A percentile compares a stretch with the other conserved stretches of the same genome.
Conservation (phyloP, 2,329 filamentous ascomycete species). For the Beauveria sp. region DNA sequence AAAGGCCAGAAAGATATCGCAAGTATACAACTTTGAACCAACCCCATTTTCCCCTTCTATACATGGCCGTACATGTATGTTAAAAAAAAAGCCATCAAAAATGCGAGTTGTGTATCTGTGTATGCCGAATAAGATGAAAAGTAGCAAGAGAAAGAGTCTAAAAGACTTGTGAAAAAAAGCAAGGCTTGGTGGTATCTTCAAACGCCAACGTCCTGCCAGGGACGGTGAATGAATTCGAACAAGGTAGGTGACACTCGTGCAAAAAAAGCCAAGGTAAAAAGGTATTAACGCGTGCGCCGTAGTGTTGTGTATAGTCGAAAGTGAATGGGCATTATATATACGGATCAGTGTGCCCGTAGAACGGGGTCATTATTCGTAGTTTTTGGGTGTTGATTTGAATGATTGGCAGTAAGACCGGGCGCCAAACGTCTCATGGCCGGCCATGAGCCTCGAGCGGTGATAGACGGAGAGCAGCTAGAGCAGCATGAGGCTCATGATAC, state of each 20-base stretch:
- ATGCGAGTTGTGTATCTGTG: conserved; percentile 7
- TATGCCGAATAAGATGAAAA: not conserved
- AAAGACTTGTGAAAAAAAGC: not conserved
- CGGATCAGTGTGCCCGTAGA: not conserved
- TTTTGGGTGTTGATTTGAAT: not conserved
- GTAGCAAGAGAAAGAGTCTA: not conserved
- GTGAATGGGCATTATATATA: conserved; percentile 3
- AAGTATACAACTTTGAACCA: not conserved
- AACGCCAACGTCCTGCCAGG: conserved; percentile 18
- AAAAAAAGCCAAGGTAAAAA: not conserved
- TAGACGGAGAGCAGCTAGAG: conserved; percentile 16
- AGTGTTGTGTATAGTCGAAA: not conserved
- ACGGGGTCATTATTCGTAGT: conserved; percentile 10
- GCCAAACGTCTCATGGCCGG: conserved; percentile 10
- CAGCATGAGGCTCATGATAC: conserved; percentile 29
- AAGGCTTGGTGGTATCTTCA: conserved; percentile 16
- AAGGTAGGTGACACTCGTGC: not conserved
- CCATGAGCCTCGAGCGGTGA: not conserved
- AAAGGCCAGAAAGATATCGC: not conserved
- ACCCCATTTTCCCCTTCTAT: not conserved
- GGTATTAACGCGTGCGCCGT: not conserved
- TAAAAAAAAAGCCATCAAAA: not conserved
- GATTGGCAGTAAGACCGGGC: not conserved
- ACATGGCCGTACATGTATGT: not conserved
- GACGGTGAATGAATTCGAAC: conserved; percentile 14